Base-by-base conservation (phyloP, 1,139 yeast genomes). In the Yamadazyma pseudoaaseri region DNA sequence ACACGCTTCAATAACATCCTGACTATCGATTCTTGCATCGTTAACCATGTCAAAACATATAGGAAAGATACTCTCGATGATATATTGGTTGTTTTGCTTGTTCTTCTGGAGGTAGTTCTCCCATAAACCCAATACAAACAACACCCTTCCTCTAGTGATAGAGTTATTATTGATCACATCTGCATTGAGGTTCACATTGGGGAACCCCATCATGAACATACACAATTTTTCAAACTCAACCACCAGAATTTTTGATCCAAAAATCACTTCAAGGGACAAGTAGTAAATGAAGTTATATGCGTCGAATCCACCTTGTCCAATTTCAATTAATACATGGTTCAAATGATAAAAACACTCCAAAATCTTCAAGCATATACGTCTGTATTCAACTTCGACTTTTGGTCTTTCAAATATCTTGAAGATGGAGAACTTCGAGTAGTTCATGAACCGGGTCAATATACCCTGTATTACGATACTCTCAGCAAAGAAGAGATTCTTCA, bases 271-370 rank as follows among this genome's bases (percentile, higher is more conserved):
- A 5, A 76, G 41, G 12, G 77, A 55, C 3, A 79, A 57, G 30
- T 72, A 65, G 44, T 76, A 75, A n/a, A 81, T 78, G 52, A 79
- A 82, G 46, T 80, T 81, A 52, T 78, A 83, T 14, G 77, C 69
- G 34, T 81, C 84, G 51, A 84, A 83, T 1, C 87, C 87, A 1
- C 86, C 83, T 26, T 75, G 72, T 0, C 94, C 92, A 12, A 83
- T 70, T 13, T 76, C 65, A 25, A 75, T 67, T 10, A 81, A 54
- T 5, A 82, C 65, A 45, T 75, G 81, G 41, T 80, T 73, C 33
- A 78, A 38, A 39, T 76, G 62, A 45, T 72, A 79, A n/a, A 83
- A 58, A 5, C 61, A 54, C 27, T 64, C 64, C 21, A 81, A 48
- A 2, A 76, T 58, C 30, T 64, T 60, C 21, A 67, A 44, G 31